Evolutionary conservation across 2,329 filamentous ascomycete genomes (phyloP).

Genomic region (Fusarium compactum): DNA sequence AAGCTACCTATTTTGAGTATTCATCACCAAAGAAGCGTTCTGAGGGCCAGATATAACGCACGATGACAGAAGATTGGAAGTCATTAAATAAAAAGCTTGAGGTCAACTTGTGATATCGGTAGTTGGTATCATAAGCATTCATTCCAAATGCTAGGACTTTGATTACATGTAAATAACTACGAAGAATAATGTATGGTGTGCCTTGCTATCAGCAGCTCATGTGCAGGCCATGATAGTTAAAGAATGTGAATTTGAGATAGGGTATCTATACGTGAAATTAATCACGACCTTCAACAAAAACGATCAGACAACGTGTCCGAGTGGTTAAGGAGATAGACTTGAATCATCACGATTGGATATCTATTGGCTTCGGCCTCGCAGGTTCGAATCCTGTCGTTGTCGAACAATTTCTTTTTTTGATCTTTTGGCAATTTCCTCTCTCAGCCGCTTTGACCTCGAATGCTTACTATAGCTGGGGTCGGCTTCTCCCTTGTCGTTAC

Average conservation of each 20-base stretch:
- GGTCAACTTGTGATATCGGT: too few species aligned
- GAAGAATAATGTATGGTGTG: too few species aligned
- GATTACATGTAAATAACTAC: neutral
- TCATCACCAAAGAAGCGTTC: neutral
- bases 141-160: neutral
- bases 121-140: neutral
- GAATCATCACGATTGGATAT: slow-evolving; percentile 6
- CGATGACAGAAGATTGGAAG: neutral
- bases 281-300: neutral
- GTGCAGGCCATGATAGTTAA: too few species aligned
- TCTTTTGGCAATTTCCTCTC: neutral
- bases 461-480: neutral
- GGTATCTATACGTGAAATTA: neutral
- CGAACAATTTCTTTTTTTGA: neutral
- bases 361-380: slow-evolving; percentile 26
- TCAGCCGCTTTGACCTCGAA: neutral
- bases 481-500: neutral
- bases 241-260: too few species aligned
- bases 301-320: slow-evolving; percentile 20
- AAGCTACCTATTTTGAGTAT: neutral
- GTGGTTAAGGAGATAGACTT: slow-evolving; percentile 32
- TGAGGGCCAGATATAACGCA: neutral
- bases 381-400: slow-evolving; percentile 23
- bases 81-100: neutral
- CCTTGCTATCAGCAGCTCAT: neutral